Percentiles rank a stretch among this genome's conserved stretches.
These are phyloP conservation scores for Plasmodium gaboni DNA, from an alignment of 169 alveolate species.

Conservation along the genomic window DNA sequence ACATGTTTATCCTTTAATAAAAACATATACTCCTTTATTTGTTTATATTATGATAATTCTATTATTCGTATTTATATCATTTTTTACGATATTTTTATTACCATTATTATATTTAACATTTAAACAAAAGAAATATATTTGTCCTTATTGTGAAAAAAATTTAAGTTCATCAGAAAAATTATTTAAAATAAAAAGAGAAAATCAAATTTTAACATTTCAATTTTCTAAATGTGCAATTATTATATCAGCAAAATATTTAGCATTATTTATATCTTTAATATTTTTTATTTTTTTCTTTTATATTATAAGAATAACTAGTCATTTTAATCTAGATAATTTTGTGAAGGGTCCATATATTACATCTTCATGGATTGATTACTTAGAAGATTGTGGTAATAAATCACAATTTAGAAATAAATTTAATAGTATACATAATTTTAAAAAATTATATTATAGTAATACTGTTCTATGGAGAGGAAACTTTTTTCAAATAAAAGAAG, in stretches of 20 bases:
- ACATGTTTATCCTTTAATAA: constrained; percentile 30
- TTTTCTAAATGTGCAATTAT: constrained; percentile 65
- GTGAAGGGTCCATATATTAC: constrained; percentile 57
- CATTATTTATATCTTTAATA: constrained; percentile 29
- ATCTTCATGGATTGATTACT: constrained; percentile 44
- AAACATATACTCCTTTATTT: constrained; percentile 37
- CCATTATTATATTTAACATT: constrained; percentile 48
- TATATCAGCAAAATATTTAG: constrained; percentile 62
- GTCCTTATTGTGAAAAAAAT: constrained; percentile 27
- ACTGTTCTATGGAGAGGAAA: constrained; percentile 42
- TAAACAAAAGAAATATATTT: constrained; percentile 41
- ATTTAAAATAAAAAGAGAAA: constrained; percentile 56
- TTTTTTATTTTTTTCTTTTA: constrained; percentile 67
- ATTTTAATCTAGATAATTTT: constrained; percentile 34
- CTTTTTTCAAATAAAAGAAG: constrained; percentile 42
- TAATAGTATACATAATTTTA: constrained; percentile 46
- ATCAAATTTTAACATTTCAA: constrained; percentile 49
- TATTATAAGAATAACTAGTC: constrained; percentile 32
- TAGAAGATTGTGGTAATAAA: constrained; percentile 64
- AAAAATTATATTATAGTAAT: constrained; percentile 37
- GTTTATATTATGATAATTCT: constrained; percentile 25
- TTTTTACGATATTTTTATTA: constrained; percentile 49
- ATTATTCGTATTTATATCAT: constrained; percentile 33
- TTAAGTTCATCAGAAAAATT: constrained; percentile 27
- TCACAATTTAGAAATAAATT: constrained; percentile 57